Base-by-base conservation (phyloP, 2,329 filamentous ascomycete species). In the Colletotrichum sp. region DNA sequence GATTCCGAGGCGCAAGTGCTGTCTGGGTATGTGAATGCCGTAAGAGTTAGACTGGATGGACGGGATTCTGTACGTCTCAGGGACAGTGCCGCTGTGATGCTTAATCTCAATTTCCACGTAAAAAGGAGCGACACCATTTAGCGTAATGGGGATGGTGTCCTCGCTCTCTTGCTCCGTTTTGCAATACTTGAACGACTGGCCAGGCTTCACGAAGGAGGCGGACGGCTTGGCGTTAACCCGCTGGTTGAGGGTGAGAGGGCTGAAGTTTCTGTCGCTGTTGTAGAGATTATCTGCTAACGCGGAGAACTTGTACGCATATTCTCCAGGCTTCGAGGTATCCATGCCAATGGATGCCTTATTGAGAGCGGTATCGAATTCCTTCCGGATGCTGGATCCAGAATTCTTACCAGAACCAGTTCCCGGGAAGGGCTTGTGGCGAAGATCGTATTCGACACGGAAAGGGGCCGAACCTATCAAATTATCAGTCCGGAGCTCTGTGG, bases 141-240 rank as follows among this genome's bases (percentile, higher is more conserved):
- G 89, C 3, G 91, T 93, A 75, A 99, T 94, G 0, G 96, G 96
- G 70, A 99, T 98, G 55, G 91, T 92, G 81, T 99, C 96, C 80
- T 97, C 95, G 36, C 93, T 92, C 70, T 92, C 92, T 66, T 94
- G 91, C 80, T 98, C 95, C 64, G 96, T 93, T 83, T 96, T 94
- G 86, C 97, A 99, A 85, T 96, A 98, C 83, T 97, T 98, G 88
- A 98, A 98, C 1, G 95, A 96, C 83, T 97, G 97, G 18, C 96
- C 96, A 5, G 96, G 95, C 78, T 95, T 95, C 74, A 91, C 89
- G 82, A 99, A 99, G 7, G 90, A 89, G 6, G 96, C 97, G 4
- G 93, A 92, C 2, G 97, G 97, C 74, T 94, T 94, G 16, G 95
- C 90, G 80, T 98, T 94, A 66, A 99, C 95, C 28, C 90, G 93